Evolutionary conservation across 2,329 filamentous ascomycete genomes (phyloP).

Genomic region (Cercospora sp.): DNA sequence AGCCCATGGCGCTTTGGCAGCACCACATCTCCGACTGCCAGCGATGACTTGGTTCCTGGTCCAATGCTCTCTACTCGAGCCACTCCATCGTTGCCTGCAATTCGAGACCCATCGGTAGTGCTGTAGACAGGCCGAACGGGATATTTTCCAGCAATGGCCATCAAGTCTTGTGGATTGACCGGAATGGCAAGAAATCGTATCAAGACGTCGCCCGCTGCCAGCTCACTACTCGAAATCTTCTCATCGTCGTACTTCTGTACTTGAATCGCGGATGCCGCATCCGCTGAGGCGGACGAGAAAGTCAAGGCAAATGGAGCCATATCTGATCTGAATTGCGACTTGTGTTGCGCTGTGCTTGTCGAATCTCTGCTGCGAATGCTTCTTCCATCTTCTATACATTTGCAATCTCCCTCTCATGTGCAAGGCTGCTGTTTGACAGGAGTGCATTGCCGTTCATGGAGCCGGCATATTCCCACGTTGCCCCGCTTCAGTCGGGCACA

Average conservation of each 20-base stretch:
- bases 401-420: background rate
- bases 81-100: background rate
- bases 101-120: background rate
- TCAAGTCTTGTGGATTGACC: background rate
- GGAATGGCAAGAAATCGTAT: background rate
- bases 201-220: background rate
- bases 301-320: background rate
- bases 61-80: background rate
- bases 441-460: background rate
- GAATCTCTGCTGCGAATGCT: background rate
- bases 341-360: background rate
- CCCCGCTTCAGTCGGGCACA: background rate
- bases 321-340: background rate
- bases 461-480: background rate
- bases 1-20: background rate
- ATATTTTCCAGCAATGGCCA: background rate
- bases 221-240: background rate
- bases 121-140: background rate
- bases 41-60: background rate
- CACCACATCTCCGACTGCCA: background rate
- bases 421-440: background rate
- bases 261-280: background rate
- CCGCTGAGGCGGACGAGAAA: background rate
- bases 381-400: background rate
- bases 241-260: background rate